Conservation (phyloP, 2,329 filamentous ascomycete genomes). For the Dothidotthia symphoricarpi region DNA sequence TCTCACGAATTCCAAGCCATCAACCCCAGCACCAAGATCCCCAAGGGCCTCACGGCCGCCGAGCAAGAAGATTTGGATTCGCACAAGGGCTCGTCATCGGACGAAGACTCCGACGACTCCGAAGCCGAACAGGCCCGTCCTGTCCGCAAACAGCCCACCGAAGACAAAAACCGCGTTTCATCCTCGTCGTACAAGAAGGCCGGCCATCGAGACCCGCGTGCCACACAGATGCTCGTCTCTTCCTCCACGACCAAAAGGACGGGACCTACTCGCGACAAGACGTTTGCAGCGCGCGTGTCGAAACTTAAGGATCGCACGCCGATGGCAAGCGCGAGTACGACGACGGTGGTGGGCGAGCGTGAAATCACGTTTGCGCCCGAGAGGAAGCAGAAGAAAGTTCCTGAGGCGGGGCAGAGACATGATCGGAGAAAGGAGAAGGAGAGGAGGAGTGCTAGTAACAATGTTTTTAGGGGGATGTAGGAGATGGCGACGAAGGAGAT, state of each 20-base stretch:
- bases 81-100: slow-evolving; percentile 34
- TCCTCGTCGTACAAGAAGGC: slow-evolving; percentile 64
- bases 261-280: slow-evolving; percentile 51
- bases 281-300: slow-evolving; percentile 58
- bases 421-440: slow-evolving; percentile 49
- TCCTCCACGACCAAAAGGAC: slow-evolving; percentile 44
- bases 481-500: too few relatives aligned
- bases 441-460: slow-evolving; percentile 71
- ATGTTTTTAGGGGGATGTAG: slow-evolving; percentile 68
- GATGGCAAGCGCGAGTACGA: slow-evolving; percentile 15
- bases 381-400: slow-evolving; percentile 44
- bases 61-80: slow-evolving; percentile 59
- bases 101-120: slow-evolving; percentile 35
- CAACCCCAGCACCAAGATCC: slow-evolving; percentile 76
- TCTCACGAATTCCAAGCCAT: slow-evolving; percentile 82
- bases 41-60: slow-evolving; percentile 56
- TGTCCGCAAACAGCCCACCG: slow-evolving; percentile 29
- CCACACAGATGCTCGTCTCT: slow-evolving; percentile 56
- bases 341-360: slow-evolving; percentile 52
- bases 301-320: slow-evolving; percentile 35
- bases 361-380: slow-evolving; percentile 72
- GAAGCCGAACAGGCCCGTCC: slow-evolving; percentile 25
- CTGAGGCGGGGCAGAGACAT: slow-evolving; percentile 28
- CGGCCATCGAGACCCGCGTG: slow-evolving; percentile 46
- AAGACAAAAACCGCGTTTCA: slow-evolving; percentile 53